phyloP scores from a whole-genome alignment of 2,329 filamentous ascomycete genomes.

The Metarhizium rileyi region DNA sequence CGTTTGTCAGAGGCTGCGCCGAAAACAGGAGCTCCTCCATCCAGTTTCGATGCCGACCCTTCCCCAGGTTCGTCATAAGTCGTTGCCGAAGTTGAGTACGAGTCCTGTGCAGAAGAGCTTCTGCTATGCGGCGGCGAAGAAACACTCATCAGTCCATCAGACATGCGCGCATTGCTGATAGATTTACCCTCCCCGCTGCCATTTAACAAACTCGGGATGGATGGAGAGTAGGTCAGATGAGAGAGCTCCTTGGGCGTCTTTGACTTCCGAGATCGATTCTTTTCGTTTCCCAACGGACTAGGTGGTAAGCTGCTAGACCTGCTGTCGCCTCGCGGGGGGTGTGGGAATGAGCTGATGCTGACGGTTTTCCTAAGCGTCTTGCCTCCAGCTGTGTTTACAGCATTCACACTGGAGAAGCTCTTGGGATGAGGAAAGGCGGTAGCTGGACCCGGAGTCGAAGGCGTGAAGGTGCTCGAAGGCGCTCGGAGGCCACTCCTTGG shows the following conservation, averaged over 20 bases:
- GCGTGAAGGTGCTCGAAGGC: conserved; percentile 44
- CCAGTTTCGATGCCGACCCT: conserved; percentile 24
- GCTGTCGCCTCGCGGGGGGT: conserved; percentile 64
- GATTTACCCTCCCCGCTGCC: conserved; percentile 69
- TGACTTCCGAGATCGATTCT: conserved; percentile 39
- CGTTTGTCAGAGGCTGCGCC: conserved; percentile 32
- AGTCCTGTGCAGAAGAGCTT: conserved; percentile 85
- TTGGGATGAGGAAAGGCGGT: conserved; percentile 47
- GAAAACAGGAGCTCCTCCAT: conserved; percentile 17
- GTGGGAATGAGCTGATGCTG: conserved; percentile 89
- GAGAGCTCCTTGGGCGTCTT: conserved; percentile 47
- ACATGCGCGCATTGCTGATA: conserved; percentile 56
- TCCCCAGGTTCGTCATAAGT: conserved; percentile 76
- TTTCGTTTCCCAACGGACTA: conserved; percentile 47
- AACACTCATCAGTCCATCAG: conserved; percentile 66
- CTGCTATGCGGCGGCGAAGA: conserved; percentile 80
- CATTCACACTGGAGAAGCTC: conserved; percentile 44
- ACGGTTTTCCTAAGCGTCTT: conserved; percentile 76
- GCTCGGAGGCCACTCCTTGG: conserved; percentile 49
- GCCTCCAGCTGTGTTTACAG: conserved; percentile 47
- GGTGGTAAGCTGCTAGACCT: conserved; percentile 52
- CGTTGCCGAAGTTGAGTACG: conserved; percentile 82
- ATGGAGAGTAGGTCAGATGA: conserved; percentile 35
- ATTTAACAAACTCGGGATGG: conserved; percentile 67
- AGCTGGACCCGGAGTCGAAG: conserved; percentile 43